These are phyloP conservation scores for Hyphodiscus sp. DNA, from an alignment of 2,329 filamentous ascomycete species.

Conservation along the genomic window DNA sequence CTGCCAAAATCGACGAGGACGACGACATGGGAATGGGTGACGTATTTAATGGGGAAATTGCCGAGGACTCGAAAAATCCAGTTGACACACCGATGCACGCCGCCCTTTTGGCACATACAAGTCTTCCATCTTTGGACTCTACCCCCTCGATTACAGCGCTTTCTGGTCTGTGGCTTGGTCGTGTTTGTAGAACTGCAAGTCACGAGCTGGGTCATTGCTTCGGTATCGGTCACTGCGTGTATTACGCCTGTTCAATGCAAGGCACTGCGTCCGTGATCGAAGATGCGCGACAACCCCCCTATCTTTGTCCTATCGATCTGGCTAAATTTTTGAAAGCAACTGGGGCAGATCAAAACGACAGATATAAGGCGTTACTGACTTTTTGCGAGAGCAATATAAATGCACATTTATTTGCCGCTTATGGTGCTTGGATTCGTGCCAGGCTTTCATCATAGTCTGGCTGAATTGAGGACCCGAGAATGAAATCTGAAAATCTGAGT, in stretches of 20 bases:
- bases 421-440: conserved; percentile 36
- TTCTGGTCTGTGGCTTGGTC: conserved; percentile 48
- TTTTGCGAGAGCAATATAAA: conserved; percentile 38
- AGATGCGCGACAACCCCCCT: conserved; percentile 56
- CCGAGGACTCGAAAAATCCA: not conserved
- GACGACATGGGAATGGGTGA: not conserved
- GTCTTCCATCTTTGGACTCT: conserved; percentile 5
- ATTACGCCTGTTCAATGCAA: conserved; percentile 61
- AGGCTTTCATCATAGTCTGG: too few species aligned
- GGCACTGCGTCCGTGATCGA: conserved; percentile 49
- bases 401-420: conserved; percentile 41
- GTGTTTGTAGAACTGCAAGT: conserved; percentile 49
- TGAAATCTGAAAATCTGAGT: too few species aligned
- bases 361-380: conserved; percentile 33
- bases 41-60: not conserved
- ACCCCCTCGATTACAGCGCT: conserved; percentile 24
- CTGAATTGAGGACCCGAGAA: not conserved
- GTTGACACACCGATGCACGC: conserved; percentile 27
- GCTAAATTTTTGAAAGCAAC: conserved; percentile 41
- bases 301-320: conserved; percentile 53
- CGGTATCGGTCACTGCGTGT: conserved; percentile 58
- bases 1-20: not conserved
- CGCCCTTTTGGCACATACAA: conserved; percentile 28
- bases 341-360: conserved; percentile 29
- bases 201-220: conserved; percentile 66